Evolutionary conservation across 768 basidiomycete genomes (phyloP).

Genomic region (Macrolepiota dolichaula): DNA sequence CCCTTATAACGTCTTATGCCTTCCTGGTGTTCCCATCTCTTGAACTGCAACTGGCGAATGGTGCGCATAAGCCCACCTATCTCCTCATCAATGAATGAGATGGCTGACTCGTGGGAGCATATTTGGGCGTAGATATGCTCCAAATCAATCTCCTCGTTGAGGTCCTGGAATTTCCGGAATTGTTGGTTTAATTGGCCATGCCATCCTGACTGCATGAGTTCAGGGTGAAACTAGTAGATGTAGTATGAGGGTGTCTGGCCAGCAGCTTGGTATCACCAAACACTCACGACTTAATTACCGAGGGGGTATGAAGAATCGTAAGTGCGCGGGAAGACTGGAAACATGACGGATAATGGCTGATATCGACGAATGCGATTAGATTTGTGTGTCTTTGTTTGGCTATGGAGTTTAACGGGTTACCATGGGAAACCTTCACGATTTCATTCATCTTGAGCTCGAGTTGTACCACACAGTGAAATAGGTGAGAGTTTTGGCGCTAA

Average conservation of each 20-base stretch:
- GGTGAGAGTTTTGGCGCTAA: slow-evolving; percentile 11
- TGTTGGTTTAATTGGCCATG: neutral
- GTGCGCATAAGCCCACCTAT: slow-evolving; percentile 37
- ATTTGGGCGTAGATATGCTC: slow-evolving; percentile 20
- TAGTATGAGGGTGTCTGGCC: neutral
- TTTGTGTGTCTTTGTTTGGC: neutral
- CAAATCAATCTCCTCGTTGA: slow-evolving; percentile 16
- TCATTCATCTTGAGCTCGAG: neutral
- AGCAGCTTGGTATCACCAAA: too few species aligned
- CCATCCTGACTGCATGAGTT: neutral
- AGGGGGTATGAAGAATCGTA: neutral
- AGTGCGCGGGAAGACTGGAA: neutral
- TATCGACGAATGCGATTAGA: neutral
- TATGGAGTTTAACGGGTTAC: neutral
- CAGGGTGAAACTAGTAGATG: neutral
- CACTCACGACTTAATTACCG: neutral
- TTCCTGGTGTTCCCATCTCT: slow-evolving; percentile 38
- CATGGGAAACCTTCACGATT: neutral
- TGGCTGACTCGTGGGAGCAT: slow-evolving; percentile 35
- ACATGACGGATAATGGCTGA: neutral
- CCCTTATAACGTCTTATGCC: slow-evolving; percentile 42
- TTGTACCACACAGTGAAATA: neutral
- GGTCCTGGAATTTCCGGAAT: neutral
- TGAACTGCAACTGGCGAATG: slow-evolving; percentile 39
- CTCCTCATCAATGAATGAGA: slow-evolving; percentile 37